These are phyloP conservation scores for Tolypocladium album DNA, from an alignment of 2,329 filamentous ascomycete species.

Conservation along the genomic window DNA sequence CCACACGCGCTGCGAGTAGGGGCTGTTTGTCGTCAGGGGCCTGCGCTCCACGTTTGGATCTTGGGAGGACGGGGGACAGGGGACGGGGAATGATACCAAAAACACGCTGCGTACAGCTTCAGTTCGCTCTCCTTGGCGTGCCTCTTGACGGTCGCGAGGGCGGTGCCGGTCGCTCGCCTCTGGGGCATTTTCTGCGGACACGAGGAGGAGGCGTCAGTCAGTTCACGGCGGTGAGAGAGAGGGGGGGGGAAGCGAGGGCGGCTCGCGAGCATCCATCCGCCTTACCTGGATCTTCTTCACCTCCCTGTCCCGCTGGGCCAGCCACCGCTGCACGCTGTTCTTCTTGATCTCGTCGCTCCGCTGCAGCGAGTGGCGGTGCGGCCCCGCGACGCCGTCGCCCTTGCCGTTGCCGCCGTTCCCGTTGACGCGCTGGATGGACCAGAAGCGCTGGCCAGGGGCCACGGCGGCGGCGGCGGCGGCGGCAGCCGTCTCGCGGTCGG, in stretches of 20 bases:
- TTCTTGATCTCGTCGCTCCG: conserved; percentile 75
- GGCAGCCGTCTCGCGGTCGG: conserved; percentile 16
- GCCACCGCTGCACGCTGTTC: conserved; percentile 59
- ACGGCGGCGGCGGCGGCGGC: conserved; percentile 8
- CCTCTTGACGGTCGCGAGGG: conserved; percentile 56
- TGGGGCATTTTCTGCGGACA: conserved; percentile 52
- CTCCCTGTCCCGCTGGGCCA: conserved; percentile 55
- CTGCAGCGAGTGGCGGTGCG: conserved; percentile 63
- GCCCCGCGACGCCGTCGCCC: conserved; percentile 56
- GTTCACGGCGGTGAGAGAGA: not conserved
- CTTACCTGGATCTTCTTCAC: conserved; percentile 38
- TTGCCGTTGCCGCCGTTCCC: conserved; percentile 66
- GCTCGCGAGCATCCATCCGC: conserved; percentile 4
- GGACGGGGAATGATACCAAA: conserved; percentile 48
- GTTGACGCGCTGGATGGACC: conserved; percentile 69
- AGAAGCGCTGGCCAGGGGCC: conserved; percentile 45
- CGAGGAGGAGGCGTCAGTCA: not conserved
- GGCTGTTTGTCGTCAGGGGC: conserved; percentile 32
- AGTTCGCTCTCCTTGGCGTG: conserved; percentile 61
- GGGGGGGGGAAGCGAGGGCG: no score
- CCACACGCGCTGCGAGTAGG: conserved; percentile 83
- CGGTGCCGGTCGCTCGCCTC: conserved; percentile 62
- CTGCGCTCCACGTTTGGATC: conserved; percentile 3
- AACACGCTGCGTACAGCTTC: conserved; percentile 74
- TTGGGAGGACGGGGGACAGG: not conserved